Evolutionary conservation across 1,139 yeast genomes (phyloP), one percentile per base, ranked within the genome.

Genomic region (Ogataea hybrid): DNA sequence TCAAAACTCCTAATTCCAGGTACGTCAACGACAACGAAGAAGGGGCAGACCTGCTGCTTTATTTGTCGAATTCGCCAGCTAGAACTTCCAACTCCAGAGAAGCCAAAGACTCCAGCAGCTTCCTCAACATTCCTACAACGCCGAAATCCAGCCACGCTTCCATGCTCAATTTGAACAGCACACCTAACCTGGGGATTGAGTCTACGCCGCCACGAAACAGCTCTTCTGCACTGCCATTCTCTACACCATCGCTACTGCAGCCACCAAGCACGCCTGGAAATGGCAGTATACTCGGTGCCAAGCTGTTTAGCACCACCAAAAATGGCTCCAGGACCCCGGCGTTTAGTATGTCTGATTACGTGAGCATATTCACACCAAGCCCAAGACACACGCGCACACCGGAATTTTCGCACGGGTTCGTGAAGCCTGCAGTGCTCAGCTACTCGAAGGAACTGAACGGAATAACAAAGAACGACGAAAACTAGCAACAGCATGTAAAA

Each of bases 11-110:
- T 10, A 56, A 56, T 31, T 49, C 56, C 6, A 55, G 50, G 22
- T 54, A 45, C 37, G 22, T 37, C 4, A 47, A 51, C 29, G 58
- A 73, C 43, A 81, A 77, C 46, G 86, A 82, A 41, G 89, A 83
- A 60, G 96, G 95, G 5, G 96, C 95, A 1, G 94, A 84, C 59
- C 66, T 87, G 48, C 70, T 87, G 48, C 76, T 87, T 79, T 87
- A 78, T 60, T 70, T 87, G 54, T 95, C 95, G 3, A 84, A 94
- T 4, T 84, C 95, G 3, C 96, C 96, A 1, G 83, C 92, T 0
- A 50, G 61, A 42, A 88, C 90, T 0, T 81, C 83, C 1, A 52
- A 59, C 16, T 42, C 46, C n/a, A 46, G 43, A 25, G 50, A 53
- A 11, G 46, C 45, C 5, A 54, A 53, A 29, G 52, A 48, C 11